Conservation (phyloP, 495 filamentous ascomycete species). For the Annulohypoxylon bovei region DNA sequence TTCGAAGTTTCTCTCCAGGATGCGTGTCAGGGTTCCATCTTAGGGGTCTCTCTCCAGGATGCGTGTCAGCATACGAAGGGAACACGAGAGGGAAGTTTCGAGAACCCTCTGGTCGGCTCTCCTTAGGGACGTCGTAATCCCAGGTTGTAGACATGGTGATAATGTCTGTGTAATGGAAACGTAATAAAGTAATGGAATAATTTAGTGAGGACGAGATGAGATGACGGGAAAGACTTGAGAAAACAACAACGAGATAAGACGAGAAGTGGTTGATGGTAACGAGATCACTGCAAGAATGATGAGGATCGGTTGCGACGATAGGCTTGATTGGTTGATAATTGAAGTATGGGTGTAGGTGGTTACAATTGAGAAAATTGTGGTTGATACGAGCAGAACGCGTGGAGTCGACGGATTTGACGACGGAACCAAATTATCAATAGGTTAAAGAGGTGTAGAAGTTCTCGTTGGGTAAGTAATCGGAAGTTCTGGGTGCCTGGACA, state of each 20-base stretch:
- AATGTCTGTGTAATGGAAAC: not conserved
- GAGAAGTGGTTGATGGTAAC: too few species aligned
- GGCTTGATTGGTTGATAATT: too few species aligned
- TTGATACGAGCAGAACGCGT: not conserved
- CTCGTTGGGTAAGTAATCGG: not conserved
- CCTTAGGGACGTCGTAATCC: not conserved
- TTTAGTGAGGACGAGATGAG: not conserved
- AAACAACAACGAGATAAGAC: too few species aligned
- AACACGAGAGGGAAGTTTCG: slow-evolving; percentile 4
- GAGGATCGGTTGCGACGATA: too few species aligned
- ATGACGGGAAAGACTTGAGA: not conserved
- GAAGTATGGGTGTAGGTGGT: not conserved
- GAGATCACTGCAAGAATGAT: too few species aligned
- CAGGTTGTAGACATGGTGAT: not conserved
- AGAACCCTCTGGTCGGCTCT: not conserved
- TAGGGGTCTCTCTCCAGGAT: not conserved
- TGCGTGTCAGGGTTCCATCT: not conserved
- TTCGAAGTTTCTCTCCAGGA: not conserved
- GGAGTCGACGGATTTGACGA: not conserved
- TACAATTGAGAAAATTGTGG: not conserved
- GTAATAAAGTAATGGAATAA: not conserved
- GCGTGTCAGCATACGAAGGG: not conserved
- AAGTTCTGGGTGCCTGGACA: not conserved
- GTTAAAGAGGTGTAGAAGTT: not conserved
- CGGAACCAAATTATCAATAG: not conserved